A percentile compares a stretch with the other conserved stretches of the same genome.
These are phyloP conservation scores for Vitis riparia DNA, from an alignment of 164 flowering plant genomes.

Conservation along the genomic window DNA sequence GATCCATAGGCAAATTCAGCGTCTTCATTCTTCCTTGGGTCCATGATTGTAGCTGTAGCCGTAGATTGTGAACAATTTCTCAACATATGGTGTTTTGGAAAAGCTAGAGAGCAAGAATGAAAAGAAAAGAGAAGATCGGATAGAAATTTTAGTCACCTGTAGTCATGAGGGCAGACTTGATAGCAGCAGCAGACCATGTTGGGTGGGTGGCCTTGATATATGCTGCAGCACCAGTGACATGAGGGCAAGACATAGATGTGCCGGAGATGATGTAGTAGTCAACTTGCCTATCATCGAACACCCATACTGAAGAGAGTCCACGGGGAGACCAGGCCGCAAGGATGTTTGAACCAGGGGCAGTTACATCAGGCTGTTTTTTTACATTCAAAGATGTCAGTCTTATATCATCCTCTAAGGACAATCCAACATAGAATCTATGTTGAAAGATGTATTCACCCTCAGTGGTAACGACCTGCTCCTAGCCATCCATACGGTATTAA, in stretches of 20 bases:
- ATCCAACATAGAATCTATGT: too few relatives aligned
- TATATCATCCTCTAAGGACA: too few relatives aligned
- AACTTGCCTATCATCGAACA: background rate
- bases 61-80: too few relatives aligned
- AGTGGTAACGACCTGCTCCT: too few relatives aligned
- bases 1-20: slow-evolving; percentile 28
- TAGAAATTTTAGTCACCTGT: background rate
- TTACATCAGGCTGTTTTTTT: slow-evolving; percentile 21
- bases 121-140: background rate
- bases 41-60: slow-evolving; percentile 6
- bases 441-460: too few relatives aligned
- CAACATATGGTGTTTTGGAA: too few relatives aligned
- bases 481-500: too few relatives aligned
- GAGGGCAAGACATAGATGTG: slow-evolving; percentile 26
- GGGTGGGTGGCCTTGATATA: slow-evolving; percentile 12
- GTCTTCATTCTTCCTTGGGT: slow-evolving; percentile 18
- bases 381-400: too few relatives aligned
- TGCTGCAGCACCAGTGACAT: slow-evolving; percentile 16
- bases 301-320: background rate
- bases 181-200: slow-evolving; percentile 16
- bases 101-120: too few relatives aligned
- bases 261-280: slow-evolving; percentile 13
- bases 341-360: slow-evolving; percentile 28
- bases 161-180: slow-evolving; percentile 11
- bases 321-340: slow-evolving; percentile 26